phyloP scores from a whole-genome alignment of 805 yeast genomes.

The Saccharomycopsis schoenii region DNA sequence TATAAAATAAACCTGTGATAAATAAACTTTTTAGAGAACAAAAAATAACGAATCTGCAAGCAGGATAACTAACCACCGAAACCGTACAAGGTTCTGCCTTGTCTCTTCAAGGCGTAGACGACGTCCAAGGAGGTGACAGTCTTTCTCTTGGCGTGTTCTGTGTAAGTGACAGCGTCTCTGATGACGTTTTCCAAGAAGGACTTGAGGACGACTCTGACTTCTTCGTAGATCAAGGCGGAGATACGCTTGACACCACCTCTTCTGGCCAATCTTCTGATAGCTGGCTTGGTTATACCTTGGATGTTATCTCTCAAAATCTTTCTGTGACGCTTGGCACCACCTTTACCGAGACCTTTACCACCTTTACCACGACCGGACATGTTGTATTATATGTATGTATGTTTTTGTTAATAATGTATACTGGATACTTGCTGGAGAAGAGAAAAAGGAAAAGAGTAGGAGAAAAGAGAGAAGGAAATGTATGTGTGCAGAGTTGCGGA shows the following conservation, averaged over 20 bases:
- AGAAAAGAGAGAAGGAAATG: too few relatives aligned
- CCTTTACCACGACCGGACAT: slow-evolving; percentile 99
- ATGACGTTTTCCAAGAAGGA: slow-evolving; percentile 94
- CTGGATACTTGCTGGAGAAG: too few relatives aligned
- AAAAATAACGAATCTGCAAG: background rate
- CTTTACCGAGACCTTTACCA: slow-evolving; percentile 99
- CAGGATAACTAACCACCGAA: slow-evolving; percentile 79
- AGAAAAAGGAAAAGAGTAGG: too few relatives aligned
- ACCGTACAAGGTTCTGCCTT: slow-evolving; percentile 99
- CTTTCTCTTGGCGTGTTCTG: slow-evolving; percentile 99
- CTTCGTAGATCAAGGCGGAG: slow-evolving; percentile 97
- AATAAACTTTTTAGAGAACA: background rate
- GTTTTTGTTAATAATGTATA: background rate
- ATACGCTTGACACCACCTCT: slow-evolving; percentile 99
- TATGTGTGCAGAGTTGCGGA: too few relatives aligned
- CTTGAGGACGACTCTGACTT: slow-evolving; percentile 94
- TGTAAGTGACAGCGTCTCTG: slow-evolving; percentile 98
- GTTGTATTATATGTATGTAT: slow-evolving; percentile 25
- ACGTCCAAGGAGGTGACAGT: slow-evolving; percentile 98
- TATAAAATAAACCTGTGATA: background rate
- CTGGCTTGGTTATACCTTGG: slow-evolving; percentile 99
- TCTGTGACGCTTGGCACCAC: slow-evolving; percentile 99
- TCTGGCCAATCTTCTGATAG: slow-evolving; percentile 99
- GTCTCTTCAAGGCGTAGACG: slow-evolving; percentile 99
- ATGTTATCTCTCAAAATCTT: slow-evolving; percentile 98